These are phyloP conservation scores for Dactylellina parvicollis DNA, from an alignment of 2,329 filamentous ascomycete genomes.

Conservation along the genomic window DNA sequence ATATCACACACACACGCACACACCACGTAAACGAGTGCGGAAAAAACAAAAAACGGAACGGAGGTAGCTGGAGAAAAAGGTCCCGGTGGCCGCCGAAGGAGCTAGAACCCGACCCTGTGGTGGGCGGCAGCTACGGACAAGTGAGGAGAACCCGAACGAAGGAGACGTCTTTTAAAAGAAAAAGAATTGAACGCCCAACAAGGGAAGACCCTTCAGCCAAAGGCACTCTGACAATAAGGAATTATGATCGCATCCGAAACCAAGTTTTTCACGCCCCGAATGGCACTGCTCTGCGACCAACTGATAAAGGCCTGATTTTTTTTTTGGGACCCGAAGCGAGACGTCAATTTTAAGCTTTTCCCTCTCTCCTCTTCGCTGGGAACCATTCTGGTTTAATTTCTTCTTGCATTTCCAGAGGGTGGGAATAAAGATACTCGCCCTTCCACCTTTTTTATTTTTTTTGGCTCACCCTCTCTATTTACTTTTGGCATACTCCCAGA, in stretches of 20 bases:
- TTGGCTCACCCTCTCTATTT: constrained; percentile 19
- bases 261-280: constrained; percentile 47
- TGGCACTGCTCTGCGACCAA: constrained; percentile 33
- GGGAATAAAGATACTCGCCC: constrained; percentile 29
- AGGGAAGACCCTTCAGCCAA: constrained; percentile 34
- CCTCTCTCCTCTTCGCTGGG: constrained; percentile 35
- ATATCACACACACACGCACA: constrained; percentile 47
- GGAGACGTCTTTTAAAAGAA: constrained; percentile 21
- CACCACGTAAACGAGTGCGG: constrained; percentile 24
- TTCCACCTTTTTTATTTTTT: constrained; percentile 28
- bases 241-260: constrained; percentile 46
- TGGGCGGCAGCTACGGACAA: constrained; percentile 30
- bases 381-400: constrained; percentile 48
- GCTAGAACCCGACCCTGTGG: constrained; percentile 46
- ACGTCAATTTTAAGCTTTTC: constrained; percentile 55
- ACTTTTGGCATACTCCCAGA: constrained; percentile 20
- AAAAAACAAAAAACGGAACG: constrained; percentile 31
- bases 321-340: constrained; percentile 53
- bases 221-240: constrained; percentile 17
- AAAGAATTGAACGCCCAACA: constrained; percentile 21
- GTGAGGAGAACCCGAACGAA: constrained; percentile 44
- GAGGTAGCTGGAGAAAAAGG: constrained; percentile 47
- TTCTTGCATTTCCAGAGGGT: constrained; percentile 42
- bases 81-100: constrained; percentile 47
- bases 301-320: constrained; percentile 44